These are phyloP conservation scores for Clavispora santaluciae DNA, from an alignment of 805 yeast species.

Conservation along the genomic window DNA sequence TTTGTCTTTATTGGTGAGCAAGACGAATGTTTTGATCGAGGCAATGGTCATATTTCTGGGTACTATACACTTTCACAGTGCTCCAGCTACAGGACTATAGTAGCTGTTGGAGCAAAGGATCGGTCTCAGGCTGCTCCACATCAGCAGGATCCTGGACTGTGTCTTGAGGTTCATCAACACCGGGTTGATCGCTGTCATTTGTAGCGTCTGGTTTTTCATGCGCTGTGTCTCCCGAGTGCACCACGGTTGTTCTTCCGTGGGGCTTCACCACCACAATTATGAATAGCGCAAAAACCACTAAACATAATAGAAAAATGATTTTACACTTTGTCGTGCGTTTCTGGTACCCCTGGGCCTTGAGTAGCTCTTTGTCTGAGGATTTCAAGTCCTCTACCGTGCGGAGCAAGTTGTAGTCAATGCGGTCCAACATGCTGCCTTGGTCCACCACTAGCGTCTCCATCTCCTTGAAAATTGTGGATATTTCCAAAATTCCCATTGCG, in stretches of 20 bases:
- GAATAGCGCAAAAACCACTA: constrained; percentile 67
- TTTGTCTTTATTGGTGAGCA: too few species aligned
- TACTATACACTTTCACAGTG: too few species aligned
- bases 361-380: constrained; percentile 72
- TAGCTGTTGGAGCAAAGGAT: too few species aligned
- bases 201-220: too few species aligned
- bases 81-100: too few species aligned
- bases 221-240: constrained; percentile 9
- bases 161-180: background rate
- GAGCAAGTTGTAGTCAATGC: constrained; percentile 88
- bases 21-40: too few species aligned
- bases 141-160: too few species aligned
- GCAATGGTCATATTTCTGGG: too few species aligned
- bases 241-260: constrained; percentile 22
- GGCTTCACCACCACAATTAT: constrained; percentile 71
- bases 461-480: constrained; percentile 88
- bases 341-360: constrained; percentile 75
- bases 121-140: too few species aligned
- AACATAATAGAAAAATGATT: constrained; percentile 65
- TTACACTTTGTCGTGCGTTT: constrained; percentile 89
- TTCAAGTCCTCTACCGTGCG: constrained; percentile 73
- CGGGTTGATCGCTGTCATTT: background rate
- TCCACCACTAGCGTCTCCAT: constrained; percentile 89
- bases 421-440: constrained; percentile 89
- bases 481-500: constrained; percentile 92